Evolutionary conservation across 768 basidiomycete genomes (phyloP).

Genomic region (Phlebiopsis flavidoalba): DNA sequence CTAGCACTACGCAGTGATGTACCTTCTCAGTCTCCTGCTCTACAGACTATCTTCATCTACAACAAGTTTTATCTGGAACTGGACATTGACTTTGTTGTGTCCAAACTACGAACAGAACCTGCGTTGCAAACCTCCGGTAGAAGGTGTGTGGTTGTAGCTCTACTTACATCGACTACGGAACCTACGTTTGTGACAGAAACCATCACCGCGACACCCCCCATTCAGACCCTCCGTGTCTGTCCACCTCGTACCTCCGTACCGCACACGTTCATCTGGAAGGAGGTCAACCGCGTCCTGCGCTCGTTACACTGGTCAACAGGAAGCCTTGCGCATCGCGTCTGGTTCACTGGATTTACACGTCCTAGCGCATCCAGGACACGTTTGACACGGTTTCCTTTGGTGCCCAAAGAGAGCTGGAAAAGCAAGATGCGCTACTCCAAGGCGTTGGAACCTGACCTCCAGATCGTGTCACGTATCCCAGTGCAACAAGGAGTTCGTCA

Average conservation of each 20-base stretch:
- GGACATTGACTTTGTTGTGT: slow-evolving; percentile 59
- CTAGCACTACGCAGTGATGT: neutral
- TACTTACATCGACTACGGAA: neutral
- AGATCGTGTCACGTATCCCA: slow-evolving; percentile 57
- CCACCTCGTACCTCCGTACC: slow-evolving; percentile 58
- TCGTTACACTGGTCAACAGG: slow-evolving; percentile 62
- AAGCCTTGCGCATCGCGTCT: slow-evolving; percentile 70
- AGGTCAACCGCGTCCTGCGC: slow-evolving; percentile 44
- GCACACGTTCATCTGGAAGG: slow-evolving; percentile 62
- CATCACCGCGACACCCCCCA: slow-evolving; percentile 5
- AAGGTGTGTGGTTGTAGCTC: slow-evolving; percentile 41
- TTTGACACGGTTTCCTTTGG: slow-evolving; percentile 59
- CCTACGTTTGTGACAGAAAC: neutral
- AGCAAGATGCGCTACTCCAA: slow-evolving; percentile 56
- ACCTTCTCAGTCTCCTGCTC: neutral
- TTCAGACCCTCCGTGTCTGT: slow-evolving; percentile 42
- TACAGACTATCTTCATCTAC: slow-evolving; percentile 73
- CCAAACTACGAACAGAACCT: slow-evolving; percentile 55
- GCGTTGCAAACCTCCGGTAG: slow-evolving; percentile 62
- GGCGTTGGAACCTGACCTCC: slow-evolving; percentile 69
- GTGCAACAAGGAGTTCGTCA: slow-evolving; percentile 78
- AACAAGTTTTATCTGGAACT: slow-evolving; percentile 77
- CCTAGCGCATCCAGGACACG: slow-evolving; percentile 59
- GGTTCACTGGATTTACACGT: slow-evolving; percentile 67
- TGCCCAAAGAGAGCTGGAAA: slow-evolving; percentile 59